Evolutionary conservation across 805 yeast species (phyloP), one percentile per base, ranked within the genome.

Genomic region (Saccharomycopsis malanga): DNA sequence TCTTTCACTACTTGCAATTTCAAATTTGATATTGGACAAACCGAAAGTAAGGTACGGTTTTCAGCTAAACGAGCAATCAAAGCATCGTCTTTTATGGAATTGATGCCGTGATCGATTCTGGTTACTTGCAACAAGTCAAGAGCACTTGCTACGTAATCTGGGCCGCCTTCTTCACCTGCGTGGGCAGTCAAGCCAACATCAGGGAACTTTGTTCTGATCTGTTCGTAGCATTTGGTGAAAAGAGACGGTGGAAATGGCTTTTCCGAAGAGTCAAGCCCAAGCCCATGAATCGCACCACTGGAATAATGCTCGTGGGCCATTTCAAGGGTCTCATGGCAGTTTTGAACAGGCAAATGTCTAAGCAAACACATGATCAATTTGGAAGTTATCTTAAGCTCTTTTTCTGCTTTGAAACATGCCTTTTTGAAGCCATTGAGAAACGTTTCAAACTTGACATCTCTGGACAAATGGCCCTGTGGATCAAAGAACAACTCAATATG

Each of bases 121-220:
- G 79, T 71, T 22, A 76, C 85, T 1, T 76, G 70, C 49, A 83
- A 70, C 40, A 69, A 48, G 56, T 82, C 81, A 52, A 85, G 65
- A 1, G 93, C 67, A 45, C 70, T 71, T 7, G 65, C 49, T 23
- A 85, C 84, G 55, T 69, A 83, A n/a, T 76, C 72, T 36, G 87
- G 79, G 53, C 82, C 86, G 45, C 91, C 94, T 67, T 86, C 94
- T 65, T 86, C 95, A 57, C 95, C 95, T 2, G 93, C 94, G 58
- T 86, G 95, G 2, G 95, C 91, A 32, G 94, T 86, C 46, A 83
- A 69, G 34, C 77, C 73, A 46, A 81, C 72, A 21, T 74, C 65
- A 21, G 81, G 77, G 57, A 69, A 74, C 36, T 68, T 59, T 21
- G 68, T 65, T 46, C 67, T 69, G 5, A 83, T 72, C 18, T 61